These are phyloP conservation scores for Penicillium bovifimosum DNA, from an alignment of 495 filamentous ascomycete genomes.

Conservation along the genomic window DNA sequence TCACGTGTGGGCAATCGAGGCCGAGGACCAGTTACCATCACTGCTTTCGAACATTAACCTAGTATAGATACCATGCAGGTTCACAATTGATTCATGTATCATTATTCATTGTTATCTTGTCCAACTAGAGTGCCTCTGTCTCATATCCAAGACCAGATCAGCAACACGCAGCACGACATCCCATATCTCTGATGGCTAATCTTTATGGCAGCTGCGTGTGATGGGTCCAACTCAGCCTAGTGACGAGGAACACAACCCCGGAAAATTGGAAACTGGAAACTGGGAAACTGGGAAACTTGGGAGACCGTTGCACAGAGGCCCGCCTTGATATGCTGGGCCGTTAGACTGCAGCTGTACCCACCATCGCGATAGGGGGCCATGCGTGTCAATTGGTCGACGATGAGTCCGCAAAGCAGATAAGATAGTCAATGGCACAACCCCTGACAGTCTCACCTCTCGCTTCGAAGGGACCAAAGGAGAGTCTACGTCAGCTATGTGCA, in stretches of 20 bases:
- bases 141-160: not conserved
- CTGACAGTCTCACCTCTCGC: not conserved
- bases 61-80: not conserved
- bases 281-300: not conserved
- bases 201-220: not conserved
- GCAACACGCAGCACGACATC: not conserved
- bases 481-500: constrained; percentile 1
- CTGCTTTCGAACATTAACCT: not conserved
- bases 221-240: not conserved
- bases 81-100: not conserved
- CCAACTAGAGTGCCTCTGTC: not conserved
- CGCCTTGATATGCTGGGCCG: not conserved
- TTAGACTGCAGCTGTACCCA: not conserved
- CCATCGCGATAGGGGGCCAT: not conserved
- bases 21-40: not conserved
- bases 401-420: not conserved
- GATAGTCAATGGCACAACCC: not conserved
- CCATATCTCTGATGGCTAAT: constrained; percentile 1
- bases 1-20: constrained; percentile 1
- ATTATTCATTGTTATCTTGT: not conserved
- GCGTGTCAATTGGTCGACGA: not conserved
- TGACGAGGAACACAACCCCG: not conserved
- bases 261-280: not conserved
- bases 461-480: not conserved
- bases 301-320: not conserved